Percentiles rank a stretch among this genome's conserved stretches.
Conservation (phyloP, 805 yeast species). For the Suhomyces sp. region DNA sequence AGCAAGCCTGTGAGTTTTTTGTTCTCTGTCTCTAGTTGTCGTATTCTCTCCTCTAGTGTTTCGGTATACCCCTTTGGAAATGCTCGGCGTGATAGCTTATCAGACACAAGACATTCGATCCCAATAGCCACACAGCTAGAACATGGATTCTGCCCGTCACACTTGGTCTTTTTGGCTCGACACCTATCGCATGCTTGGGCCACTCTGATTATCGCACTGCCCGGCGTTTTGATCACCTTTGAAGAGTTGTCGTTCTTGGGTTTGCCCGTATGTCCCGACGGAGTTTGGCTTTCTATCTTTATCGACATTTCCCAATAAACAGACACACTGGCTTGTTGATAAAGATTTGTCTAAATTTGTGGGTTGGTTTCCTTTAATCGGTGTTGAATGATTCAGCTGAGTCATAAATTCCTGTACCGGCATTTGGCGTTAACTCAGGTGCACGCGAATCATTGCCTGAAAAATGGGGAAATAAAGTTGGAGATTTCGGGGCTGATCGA, state of each 20-base stretch:
- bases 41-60: slow-evolving; percentile 80
- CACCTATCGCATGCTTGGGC: slow-evolving; percentile 94
- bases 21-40: slow-evolving; percentile 82
- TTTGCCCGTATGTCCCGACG: background rate
- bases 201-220: slow-evolving; percentile 62
- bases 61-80: slow-evolving; percentile 93
- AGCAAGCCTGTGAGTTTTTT: slow-evolving; percentile 61
- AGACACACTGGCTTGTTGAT: background rate
- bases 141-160: slow-evolving; percentile 78
- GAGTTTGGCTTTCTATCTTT: background rate
- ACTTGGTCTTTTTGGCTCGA: slow-evolving; percentile 71
- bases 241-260: slow-evolving; percentile 17
- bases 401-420: slow-evolving; percentile 2
- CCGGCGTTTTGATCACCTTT: slow-evolving; percentile 63
- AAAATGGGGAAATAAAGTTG: background rate
- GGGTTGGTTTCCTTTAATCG: background rate
- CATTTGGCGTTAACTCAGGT: background rate
- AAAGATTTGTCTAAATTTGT: background rate
- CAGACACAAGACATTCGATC: slow-evolving; percentile 84
- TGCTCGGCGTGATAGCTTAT: slow-evolving; percentile 78
- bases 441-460: slow-evolving; percentile 1
- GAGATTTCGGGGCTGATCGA: background rate
- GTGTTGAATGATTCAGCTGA: slow-evolving; percentile 3
- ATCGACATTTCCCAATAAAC: background rate
- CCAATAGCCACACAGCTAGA: slow-evolving; percentile 83